phyloP scores from a whole-genome alignment of 345 rosid species.

The Citrus maxima region DNA sequence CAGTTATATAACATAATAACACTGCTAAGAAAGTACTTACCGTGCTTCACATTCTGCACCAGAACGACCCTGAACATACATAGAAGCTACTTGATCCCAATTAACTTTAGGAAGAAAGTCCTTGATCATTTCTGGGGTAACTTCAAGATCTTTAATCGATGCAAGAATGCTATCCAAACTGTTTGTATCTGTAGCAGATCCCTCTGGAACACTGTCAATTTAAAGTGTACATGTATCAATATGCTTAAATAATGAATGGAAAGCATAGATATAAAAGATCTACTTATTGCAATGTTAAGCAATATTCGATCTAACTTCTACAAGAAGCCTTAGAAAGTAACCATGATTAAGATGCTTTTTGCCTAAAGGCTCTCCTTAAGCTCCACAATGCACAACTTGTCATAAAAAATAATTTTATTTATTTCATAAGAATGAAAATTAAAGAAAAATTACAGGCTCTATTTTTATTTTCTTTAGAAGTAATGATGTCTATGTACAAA shows the following conservation, averaged over 20 bases:
- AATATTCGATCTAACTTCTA: not conserved
- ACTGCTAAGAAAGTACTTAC: slow-evolving; percentile 39
- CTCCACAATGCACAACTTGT: not conserved
- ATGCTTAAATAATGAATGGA: slow-evolving; percentile 4
- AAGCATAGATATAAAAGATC: not conserved
- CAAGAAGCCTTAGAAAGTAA: not conserved
- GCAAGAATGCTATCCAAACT: slow-evolving; percentile 45
- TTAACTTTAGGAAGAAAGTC: slow-evolving; percentile 77
- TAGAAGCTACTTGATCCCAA: slow-evolving; percentile 78
- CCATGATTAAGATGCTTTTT: not conserved
- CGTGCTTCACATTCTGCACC: slow-evolving; percentile 89
- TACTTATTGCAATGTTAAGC: not conserved
- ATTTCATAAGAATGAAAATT: not conserved
- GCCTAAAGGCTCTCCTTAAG: not conserved
- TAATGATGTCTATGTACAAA: no score
- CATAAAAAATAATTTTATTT: not conserved
- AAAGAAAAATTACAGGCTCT: not conserved
- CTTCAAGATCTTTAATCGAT: slow-evolving; percentile 62
- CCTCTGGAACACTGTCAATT: slow-evolving; percentile 52
- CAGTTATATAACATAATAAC: not conserved
- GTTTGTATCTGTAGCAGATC: slow-evolving; percentile 29
- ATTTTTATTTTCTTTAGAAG: not conserved
- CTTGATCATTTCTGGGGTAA: slow-evolving; percentile 64
- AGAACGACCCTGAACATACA: slow-evolving; percentile 50
- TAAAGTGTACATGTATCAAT: slow-evolving; percentile 21